A percentile compares a stretch with the other conserved stretches of the same genome.
Conservation (phyloP, 2,329 filamentous ascomycete species). For the Calonectria pseudoturangicola region DNA sequence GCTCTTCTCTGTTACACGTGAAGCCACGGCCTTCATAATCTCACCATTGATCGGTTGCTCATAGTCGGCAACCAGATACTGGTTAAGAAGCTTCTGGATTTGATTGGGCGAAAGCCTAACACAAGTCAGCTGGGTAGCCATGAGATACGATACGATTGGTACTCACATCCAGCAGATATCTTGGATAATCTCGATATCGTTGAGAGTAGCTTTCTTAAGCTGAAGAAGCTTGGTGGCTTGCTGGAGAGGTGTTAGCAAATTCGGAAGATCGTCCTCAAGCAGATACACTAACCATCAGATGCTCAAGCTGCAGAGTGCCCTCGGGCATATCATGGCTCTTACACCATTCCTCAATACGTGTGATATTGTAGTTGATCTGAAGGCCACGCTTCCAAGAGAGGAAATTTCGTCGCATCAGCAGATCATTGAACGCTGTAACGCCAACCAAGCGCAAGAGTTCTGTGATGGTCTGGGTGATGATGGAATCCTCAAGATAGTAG, state of each 20-base stretch:
- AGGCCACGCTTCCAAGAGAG: slow-evolving; percentile 99
- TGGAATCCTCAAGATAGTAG: slow-evolving; percentile 96
- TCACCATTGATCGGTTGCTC: slow-evolving; percentile 99
- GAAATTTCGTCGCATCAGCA: slow-evolving; percentile 98
- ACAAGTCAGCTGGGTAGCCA: slow-evolving; percentile 39
- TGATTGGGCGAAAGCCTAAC: slow-evolving; percentile 95
- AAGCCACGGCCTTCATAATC: slow-evolving; percentile 99
- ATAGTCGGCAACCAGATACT: slow-evolving; percentile 98
- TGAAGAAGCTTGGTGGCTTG: slow-evolving; percentile 99
- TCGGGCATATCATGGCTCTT: slow-evolving; percentile 99
- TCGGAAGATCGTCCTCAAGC: background rate
- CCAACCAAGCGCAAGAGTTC: slow-evolving; percentile 95
- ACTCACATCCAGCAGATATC: slow-evolving; percentile 99
- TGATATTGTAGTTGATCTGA: slow-evolving; percentile 99
- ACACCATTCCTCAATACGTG: slow-evolving; percentile 99
- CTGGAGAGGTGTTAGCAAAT: slow-evolving; percentile 65
- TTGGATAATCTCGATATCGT: slow-evolving; percentile 99
- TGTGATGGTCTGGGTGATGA: slow-evolving; percentile 96
- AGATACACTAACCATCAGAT: slow-evolving; percentile 84
- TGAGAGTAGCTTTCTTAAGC: slow-evolving; percentile 98
- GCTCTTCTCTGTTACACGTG: slow-evolving; percentile 97
- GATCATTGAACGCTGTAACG: slow-evolving; percentile 98
- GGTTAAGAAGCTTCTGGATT: slow-evolving; percentile 98
- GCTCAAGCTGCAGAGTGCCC: slow-evolving; percentile 96
- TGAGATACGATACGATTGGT: background rate